Percentiles rank a stretch among this genome's conserved stretches.
Conservation (phyloP, 768 basidiomycete species). For the Hypholoma sublateritium region DNA sequence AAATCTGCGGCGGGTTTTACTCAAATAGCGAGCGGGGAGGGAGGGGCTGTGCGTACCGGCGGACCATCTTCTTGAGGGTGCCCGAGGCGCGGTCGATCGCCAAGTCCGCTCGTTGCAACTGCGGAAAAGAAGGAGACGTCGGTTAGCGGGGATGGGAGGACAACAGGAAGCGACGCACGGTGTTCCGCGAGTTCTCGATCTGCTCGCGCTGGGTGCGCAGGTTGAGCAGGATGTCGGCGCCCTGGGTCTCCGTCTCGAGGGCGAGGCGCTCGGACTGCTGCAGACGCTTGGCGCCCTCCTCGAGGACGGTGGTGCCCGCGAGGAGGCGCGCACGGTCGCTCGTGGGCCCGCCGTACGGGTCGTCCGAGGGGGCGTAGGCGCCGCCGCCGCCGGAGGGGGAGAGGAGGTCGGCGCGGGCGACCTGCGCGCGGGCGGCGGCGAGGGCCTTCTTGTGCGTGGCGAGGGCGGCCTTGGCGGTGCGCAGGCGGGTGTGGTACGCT, state of each 20-base stretch:
- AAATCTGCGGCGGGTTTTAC: conserved; percentile 31
- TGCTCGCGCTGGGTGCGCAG: conserved; percentile 88
- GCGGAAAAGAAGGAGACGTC: conserved; percentile 1
- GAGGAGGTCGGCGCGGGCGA: conserved; percentile 79
- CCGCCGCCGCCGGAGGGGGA: conserved; percentile 40
- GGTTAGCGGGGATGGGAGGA: background rate
- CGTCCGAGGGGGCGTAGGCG: conserved; percentile 60
- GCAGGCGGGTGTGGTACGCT: conserved; percentile 74
- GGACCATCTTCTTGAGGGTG: conserved; percentile 94
- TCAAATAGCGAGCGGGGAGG: conserved; percentile 2
- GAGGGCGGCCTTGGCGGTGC: conserved; percentile 73
- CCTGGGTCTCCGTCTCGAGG: conserved; percentile 94
- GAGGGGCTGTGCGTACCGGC: conserved; percentile 59
- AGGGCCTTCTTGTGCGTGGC: conserved; percentile 78
- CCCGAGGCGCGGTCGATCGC: conserved; percentile 90
- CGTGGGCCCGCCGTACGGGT: conserved; percentile 63
- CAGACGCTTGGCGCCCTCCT: conserved; percentile 82
- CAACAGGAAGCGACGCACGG: conserved; percentile 45
- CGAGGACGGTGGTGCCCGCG: conserved; percentile 72
- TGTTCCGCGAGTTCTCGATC: conserved; percentile 90
- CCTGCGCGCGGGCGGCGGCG: conserved; percentile 68
- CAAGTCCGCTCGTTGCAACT: conserved; percentile 85
- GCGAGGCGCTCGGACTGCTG: conserved; percentile 92
- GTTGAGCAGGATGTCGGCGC: conserved; percentile 87
- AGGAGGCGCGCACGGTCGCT: conserved; percentile 81